phyloP scores from a whole-genome alignment of 345 rosid species.

The Camelina hispida region DNA sequence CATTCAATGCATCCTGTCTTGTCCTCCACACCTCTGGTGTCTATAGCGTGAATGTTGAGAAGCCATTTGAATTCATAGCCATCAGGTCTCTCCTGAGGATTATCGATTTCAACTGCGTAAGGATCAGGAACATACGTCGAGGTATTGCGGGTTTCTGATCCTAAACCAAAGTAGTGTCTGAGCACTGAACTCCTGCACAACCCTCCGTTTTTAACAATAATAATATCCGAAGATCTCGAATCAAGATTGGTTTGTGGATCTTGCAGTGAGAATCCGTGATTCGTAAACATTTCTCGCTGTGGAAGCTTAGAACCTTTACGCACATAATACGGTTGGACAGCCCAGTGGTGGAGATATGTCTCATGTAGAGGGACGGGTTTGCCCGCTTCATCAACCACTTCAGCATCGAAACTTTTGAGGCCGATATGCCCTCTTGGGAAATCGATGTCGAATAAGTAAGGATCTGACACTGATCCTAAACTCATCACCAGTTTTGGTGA shows the following conservation, averaged over 20 bases:
- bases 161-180: slow-evolving; percentile 72
- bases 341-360: slow-evolving; percentile 96
- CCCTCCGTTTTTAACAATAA: slow-evolving; percentile 58
- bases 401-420: slow-evolving; percentile 65
- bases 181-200: slow-evolving; percentile 54
- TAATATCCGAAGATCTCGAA: slow-evolving; percentile 36
- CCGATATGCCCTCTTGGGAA: slow-evolving; percentile 90
- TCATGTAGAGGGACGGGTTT: slow-evolving; percentile 76
- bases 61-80: slow-evolving; percentile 79
- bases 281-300: slow-evolving; percentile 12
- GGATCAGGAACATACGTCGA: slow-evolving; percentile 76
- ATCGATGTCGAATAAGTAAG: slow-evolving; percentile 56
- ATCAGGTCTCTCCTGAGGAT: slow-evolving; percentile 62
- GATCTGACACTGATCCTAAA: slow-evolving; percentile 79
- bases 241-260: slow-evolving; percentile 18
- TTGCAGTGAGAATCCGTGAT: slow-evolving; percentile 33
- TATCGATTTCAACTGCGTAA: slow-evolving; percentile 76
- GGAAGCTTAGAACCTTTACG: slow-evolving; percentile 40
- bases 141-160: slow-evolving; percentile 84
- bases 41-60: slow-evolving; percentile 86
- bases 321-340: slow-evolving; percentile 54
- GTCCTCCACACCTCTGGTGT: slow-evolving; percentile 78
- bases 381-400: slow-evolving; percentile 77
- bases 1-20: slow-evolving; percentile 83
- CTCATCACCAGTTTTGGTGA: slow-evolving; percentile 72